Evolutionary conservation across 1,284 basidiomycete species (phyloP).

Genomic region (Sutorius eximius): DNA sequence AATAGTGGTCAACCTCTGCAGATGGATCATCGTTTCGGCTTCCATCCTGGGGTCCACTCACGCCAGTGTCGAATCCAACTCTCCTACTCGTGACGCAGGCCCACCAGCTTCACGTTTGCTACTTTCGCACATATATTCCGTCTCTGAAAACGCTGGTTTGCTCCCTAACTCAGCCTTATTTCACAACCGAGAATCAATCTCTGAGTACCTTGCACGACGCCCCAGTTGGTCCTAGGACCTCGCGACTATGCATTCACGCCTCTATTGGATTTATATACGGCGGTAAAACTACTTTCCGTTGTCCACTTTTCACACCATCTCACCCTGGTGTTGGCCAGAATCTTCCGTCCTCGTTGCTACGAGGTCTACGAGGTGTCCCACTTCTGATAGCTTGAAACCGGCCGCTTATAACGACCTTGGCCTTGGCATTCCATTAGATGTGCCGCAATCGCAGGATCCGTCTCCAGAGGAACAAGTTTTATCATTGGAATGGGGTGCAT

Average conservation of each 20-base stretch:
- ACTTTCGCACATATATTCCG: constrained; percentile 43
- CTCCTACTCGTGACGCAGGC: constrained; percentile 60
- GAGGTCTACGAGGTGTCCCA: constrained; percentile 51
- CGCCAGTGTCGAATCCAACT: constrained; percentile 49
- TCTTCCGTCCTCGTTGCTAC: constrained; percentile 63
- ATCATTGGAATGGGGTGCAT: constrained; percentile 55
- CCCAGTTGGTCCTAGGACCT: constrained; percentile 42
- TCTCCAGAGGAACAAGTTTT: constrained; percentile 34
- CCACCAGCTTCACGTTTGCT: constrained; percentile 50
- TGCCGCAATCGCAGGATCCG: constrained; percentile 27
- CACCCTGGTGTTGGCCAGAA: constrained; percentile 41
- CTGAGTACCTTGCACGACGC: constrained; percentile 28
- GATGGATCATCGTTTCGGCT: constrained; percentile 46
- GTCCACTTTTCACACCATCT: neutral
- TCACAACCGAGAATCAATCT: constrained; percentile 36
- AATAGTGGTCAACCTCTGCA: constrained; percentile 50
- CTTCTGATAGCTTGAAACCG: constrained; percentile 29
- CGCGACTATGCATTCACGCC: constrained; percentile 55
- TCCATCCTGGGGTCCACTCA: constrained; percentile 52
- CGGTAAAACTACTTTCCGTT: constrained; percentile 40
- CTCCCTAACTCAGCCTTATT: constrained; percentile 43
- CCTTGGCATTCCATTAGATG: constrained; percentile 43
- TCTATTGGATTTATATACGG: constrained; percentile 65
- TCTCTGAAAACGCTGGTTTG: constrained; percentile 47
- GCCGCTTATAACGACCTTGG: constrained; percentile 45